Evolutionary conservation across 1,284 basidiomycete species (phyloP).

Genomic region (Bondarzewia mesenterica): DNA sequence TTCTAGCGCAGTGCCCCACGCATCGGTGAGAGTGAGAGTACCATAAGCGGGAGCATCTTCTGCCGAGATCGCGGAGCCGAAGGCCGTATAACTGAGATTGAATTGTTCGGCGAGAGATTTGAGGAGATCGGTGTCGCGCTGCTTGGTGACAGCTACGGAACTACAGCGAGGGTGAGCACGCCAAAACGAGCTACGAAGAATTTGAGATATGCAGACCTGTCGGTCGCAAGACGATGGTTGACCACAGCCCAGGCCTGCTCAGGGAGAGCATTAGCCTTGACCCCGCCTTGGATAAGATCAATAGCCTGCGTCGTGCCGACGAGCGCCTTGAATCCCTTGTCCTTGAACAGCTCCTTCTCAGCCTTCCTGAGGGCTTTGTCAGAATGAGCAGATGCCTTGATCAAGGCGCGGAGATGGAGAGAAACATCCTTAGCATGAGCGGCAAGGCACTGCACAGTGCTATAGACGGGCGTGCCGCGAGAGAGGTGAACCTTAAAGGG

Average conservation of each 20-base stretch:
- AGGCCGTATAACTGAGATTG: slow-evolving; percentile 39
- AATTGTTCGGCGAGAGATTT: slow-evolving; percentile 32
- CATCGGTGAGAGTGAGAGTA: slow-evolving; percentile 31
- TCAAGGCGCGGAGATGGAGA: slow-evolving; percentile 25
- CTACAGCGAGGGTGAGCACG: slow-evolving; percentile 21
- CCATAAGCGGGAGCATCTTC: slow-evolving; percentile 22
- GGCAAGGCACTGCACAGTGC: slow-evolving; percentile 33
- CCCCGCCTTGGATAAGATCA: slow-evolving; percentile 50
- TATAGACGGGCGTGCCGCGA: slow-evolving; percentile 37
- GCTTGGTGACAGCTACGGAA: slow-evolving; percentile 33
- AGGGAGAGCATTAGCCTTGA: slow-evolving; percentile 55
- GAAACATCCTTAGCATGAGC: slow-evolving; percentile 37
- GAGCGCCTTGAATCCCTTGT: slow-evolving; percentile 23
- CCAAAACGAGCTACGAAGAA: background rate
- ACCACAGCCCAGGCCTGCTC: slow-evolving; percentile 45
- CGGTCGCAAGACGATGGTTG: slow-evolving; percentile 44
- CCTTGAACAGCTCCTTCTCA: slow-evolving; percentile 29
- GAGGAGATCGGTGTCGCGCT: slow-evolving; percentile 34
- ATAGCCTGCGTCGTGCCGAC: slow-evolving; percentile 55
- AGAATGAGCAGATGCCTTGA: slow-evolving; percentile 28
- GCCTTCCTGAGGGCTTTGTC: slow-evolving; percentile 34
- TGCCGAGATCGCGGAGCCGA: slow-evolving; percentile 26
- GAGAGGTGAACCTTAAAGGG: slow-evolving; percentile 31
- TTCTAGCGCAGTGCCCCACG: slow-evolving; percentile 37
- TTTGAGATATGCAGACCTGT: slow-evolving; percentile 23